Evolutionary conservation across 352 stramenopile genomes (phyloP).

Genomic region (Lagenidium sp.): DNA sequence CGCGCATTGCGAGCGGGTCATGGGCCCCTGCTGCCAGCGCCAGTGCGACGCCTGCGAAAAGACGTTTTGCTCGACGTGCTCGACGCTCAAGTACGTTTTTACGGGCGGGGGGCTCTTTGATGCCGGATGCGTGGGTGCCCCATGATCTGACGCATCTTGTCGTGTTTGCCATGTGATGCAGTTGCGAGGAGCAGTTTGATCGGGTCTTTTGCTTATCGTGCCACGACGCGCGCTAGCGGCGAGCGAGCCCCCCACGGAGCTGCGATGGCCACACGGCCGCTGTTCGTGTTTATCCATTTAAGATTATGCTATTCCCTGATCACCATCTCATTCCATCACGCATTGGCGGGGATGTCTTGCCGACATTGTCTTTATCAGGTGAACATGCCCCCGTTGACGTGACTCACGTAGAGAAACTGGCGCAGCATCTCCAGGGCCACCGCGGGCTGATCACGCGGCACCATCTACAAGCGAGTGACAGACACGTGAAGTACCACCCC

Average conservation of each 20-base stretch:
- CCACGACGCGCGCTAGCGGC: slow-evolving; percentile 31
- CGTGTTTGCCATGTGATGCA: slow-evolving; percentile 5
- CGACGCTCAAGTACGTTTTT: slow-evolving; percentile 76
- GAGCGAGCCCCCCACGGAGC: not conserved
- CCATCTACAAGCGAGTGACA: too few relatives aligned
- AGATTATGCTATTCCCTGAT: too few relatives aligned
- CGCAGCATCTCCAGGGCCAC: slow-evolving; percentile 35
- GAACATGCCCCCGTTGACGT: slow-evolving; percentile 19
- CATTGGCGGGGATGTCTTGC: not conserved
- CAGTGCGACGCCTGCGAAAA: slow-evolving; percentile 46
- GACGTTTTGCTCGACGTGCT: slow-evolving; percentile 71
- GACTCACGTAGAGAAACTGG: slow-evolving; percentile 25
- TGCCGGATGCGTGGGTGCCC: too few relatives aligned
- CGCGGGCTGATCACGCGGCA: slow-evolving; percentile 58
- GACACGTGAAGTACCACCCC: too few relatives aligned
- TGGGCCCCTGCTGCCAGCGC: slow-evolving; percentile 47
- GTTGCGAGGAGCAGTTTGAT: slow-evolving; percentile 69
- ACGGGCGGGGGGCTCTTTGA: too few relatives aligned
- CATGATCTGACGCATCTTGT: not conserved
- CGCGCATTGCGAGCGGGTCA: slow-evolving; percentile 50
- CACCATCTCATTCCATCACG: not conserved
- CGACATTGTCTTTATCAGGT: slow-evolving; percentile 5
- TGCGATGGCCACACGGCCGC: too few relatives aligned
- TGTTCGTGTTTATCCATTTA: too few relatives aligned
- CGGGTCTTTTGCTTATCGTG: slow-evolving; percentile 72